Base-by-base conservation (phyloP, 169 alveolate genomes). In the Pseudocohnilembus persalinus region DNA sequence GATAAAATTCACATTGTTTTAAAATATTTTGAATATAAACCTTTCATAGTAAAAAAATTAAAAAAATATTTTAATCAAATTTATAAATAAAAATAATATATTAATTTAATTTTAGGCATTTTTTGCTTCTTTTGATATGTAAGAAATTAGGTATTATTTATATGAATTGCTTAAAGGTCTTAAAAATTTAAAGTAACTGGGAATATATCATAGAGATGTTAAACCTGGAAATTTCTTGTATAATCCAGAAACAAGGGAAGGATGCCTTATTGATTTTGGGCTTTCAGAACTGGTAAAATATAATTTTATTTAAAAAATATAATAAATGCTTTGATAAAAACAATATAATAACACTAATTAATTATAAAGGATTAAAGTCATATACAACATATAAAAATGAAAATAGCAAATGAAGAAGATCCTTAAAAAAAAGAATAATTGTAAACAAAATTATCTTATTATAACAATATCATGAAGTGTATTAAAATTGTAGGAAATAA, bases 141-240 rank as follows among this genome's bases (percentile, higher is more conserved):
- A 72, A 63, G 81, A 86, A 29, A 75, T 86, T 1, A 79, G 80
- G 31, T 65, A 82, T 74, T 86, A 86, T 32, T 49, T 86, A 64
- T 86, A 86, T 86, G 78, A 86, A 86, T 72, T 86, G 68, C 83
- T 86, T 6, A 63, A 68, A 31, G 90, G 82, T 26, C 34, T 86
- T 6, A 49, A 80, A 74, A 74, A 77, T 35, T 65, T 86, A 34
- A 86, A 86, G 80, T 73, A 72, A 29, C 74, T 80, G 77, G 90
- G 90, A n/a, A 92, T 92, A 25, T 89, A 87, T 72, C 95, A 92
- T 73, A 84, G 95, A 75, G 95, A 92, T 88, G 90, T 92, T 49
- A 92, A 92, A 87, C 91, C 93, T 31, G 92, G 91, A 31, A 92
- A 92, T 83, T 87, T 92, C 26, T 88, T 91, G 15, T 80, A 89